Conservation (phyloP, 495 filamentous ascomycete genomes). For the Aspergillus heteromorphus region DNA sequence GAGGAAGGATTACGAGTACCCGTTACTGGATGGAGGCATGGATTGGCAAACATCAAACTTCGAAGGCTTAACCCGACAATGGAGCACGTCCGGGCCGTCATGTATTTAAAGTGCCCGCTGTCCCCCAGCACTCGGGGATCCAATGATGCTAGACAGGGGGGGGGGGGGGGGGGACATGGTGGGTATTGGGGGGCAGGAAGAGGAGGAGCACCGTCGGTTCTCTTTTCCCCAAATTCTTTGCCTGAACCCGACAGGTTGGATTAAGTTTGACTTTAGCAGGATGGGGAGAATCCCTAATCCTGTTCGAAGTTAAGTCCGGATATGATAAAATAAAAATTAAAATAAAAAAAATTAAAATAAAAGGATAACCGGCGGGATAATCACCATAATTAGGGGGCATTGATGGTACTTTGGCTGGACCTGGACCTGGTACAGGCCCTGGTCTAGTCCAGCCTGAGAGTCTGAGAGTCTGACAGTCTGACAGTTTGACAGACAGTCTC, state of each 20-base stretch:
- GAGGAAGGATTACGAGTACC: background rate
- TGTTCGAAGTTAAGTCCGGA: background rate
- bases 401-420: background rate
- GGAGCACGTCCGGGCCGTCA: background rate
- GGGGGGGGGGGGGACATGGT: slow-evolving; percentile 1
- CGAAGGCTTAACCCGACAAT: background rate
- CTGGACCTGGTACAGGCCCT: too few species aligned
- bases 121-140: background rate
- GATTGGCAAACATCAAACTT: background rate
- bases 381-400: background rate
- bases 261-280: slow-evolving; percentile 42
- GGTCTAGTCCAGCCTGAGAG: too few species aligned
- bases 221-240: slow-evolving; percentile 15
- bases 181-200: slow-evolving; percentile 2
- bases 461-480: too few species aligned
- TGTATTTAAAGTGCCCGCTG: background rate
- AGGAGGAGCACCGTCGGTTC: slow-evolving; percentile 2
- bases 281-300: slow-evolving; percentile 27
- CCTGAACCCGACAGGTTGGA: slow-evolving; percentile 39
- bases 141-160: slow-evolving; percentile 7
- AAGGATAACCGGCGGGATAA: too few species aligned
- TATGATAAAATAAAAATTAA: background rate
- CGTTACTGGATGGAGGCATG: background rate
- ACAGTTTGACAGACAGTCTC: too few species aligned
- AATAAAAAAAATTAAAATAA: background rate